phyloP scores from a whole-genome alignment of 345 rosid species.

The Lagerstroemia speciosa region DNA sequence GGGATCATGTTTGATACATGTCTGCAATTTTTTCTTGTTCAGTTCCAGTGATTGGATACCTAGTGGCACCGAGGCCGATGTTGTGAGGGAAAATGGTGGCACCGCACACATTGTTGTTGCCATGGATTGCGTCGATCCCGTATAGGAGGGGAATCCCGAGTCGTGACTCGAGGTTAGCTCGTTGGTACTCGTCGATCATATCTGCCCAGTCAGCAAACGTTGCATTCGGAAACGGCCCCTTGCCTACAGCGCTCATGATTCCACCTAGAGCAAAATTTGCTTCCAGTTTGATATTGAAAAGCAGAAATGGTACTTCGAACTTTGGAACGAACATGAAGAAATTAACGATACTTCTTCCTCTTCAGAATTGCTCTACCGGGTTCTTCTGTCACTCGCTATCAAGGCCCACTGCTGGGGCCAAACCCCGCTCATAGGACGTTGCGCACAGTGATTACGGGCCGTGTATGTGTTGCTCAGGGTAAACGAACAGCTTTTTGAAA shows the following conservation, averaged over 20 bases:
- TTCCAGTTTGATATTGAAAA: too few relatives aligned
- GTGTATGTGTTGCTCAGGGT: too few relatives aligned
- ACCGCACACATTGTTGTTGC: not conserved
- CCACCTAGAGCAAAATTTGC: not conserved
- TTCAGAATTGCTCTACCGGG: too few relatives aligned
- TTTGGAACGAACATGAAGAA: too few relatives aligned
- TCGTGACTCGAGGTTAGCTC: slow-evolving; percentile 37
- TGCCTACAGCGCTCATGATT: not conserved
- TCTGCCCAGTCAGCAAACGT: slow-evolving; percentile 26
- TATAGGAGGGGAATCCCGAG: slow-evolving; percentile 62
- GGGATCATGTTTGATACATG: not conserved
- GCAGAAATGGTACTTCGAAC: too few relatives aligned
- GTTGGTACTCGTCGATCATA: slow-evolving; percentile 33
- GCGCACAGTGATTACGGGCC: too few relatives aligned
- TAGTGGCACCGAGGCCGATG: slow-evolving; percentile 44
- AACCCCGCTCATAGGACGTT: too few relatives aligned
- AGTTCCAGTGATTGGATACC: slow-evolving; percentile 21
- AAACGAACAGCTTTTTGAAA: too few relatives aligned
- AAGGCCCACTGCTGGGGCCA: too few relatives aligned
- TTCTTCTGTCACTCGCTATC: too few relatives aligned
- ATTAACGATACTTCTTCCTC: too few relatives aligned
- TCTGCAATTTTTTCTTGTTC: too few relatives aligned
- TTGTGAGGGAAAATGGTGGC: slow-evolving; percentile 31
- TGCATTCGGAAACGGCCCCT: slow-evolving; percentile 12
- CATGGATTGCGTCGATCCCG: not conserved